Conservation (phyloP, 768 basidiomycete genomes). For the Auricularia heimuer region DNA sequence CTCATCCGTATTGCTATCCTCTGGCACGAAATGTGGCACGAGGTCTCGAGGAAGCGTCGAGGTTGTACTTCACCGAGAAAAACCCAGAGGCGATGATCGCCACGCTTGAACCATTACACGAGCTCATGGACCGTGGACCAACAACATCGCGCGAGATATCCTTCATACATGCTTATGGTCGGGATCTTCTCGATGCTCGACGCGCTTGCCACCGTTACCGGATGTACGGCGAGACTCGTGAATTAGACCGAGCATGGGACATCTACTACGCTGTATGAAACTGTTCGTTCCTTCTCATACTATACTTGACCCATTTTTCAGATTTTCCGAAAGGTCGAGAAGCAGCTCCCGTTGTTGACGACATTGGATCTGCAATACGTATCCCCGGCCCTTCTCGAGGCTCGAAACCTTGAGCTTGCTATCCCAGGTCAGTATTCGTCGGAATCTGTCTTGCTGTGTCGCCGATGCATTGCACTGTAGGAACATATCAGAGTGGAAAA, state of each 20-base stretch:
- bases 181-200: conserved; percentile 85
- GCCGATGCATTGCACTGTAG: conserved; percentile 25
- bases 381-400: conserved; percentile 82
- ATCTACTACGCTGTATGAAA: conserved; percentile 85
- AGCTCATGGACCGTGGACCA: conserved; percentile 88
- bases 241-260: conserved; percentile 97
- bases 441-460: too few species aligned
- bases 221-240: conserved; percentile 73
- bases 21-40: conserved; percentile 99
- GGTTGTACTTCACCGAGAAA: conserved; percentile 92
- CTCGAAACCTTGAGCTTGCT: conserved; percentile 86
- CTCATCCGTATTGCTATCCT: conserved; percentile 94
- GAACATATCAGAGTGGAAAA: conserved; percentile 87
- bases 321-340: conserved; percentile 96
- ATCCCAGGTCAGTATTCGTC: conserved; percentile 58
- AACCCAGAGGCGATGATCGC: conserved; percentile 97
- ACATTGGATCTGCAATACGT: conserved; percentile 95
- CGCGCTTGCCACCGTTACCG: conserved; percentile 85
- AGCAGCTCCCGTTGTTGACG: conserved; percentile 79
- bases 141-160: conserved; percentile 91
- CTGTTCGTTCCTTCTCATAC: not conserved
- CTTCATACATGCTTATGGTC: conserved; percentile 87
- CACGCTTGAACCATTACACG: conserved; percentile 83
- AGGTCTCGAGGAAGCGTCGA: conserved; percentile 93
- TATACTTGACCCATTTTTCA: conserved; percentile 19